These are phyloP conservation scores for Mycena indigotica DNA, from an alignment of 768 basidiomycete species.

Conservation along the genomic window DNA sequence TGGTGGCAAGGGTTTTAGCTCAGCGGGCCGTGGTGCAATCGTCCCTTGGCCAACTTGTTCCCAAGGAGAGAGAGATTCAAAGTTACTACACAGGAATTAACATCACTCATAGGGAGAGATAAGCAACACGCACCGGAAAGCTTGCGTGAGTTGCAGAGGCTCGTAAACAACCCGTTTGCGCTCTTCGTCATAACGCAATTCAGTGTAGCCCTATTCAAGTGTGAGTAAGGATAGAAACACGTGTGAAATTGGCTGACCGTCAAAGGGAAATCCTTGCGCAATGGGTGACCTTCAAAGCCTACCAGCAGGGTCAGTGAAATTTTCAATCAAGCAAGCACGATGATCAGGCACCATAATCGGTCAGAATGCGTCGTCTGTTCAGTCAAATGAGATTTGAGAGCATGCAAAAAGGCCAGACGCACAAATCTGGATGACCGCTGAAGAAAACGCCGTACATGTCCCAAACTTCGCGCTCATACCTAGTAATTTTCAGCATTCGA, in stretches of 20 bases:
- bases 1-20: conserved; percentile 68
- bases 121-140: conserved; percentile 80
- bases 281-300: conserved; percentile 97
- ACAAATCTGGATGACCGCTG: conserved; percentile 94
- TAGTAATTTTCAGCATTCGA: no score
- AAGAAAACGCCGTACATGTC: conserved; percentile 98
- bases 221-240: background rate
- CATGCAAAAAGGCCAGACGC: conserved; percentile 36
- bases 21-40: conserved; percentile 57
- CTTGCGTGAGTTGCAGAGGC: conserved; percentile 95
- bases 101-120: conserved; percentile 1
- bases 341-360: conserved; percentile 97
- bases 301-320: conserved; percentile 4
- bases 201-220: conserved; percentile 84
- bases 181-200: conserved; percentile 97
- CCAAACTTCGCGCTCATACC: conserved; percentile 98
- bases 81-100: conserved; percentile 62
- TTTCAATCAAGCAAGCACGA: conserved; percentile 46
- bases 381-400: conserved; percentile 19
- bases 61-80: conserved; percentile 92
- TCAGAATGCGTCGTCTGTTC: conserved; percentile 90
- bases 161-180: conserved; percentile 97
- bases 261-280: conserved; percentile 97
- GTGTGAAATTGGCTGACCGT: conserved; percentile 59
- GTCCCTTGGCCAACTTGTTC: conserved; percentile 82